phyloP scores from a whole-genome alignment of 768 basidiomycete species.

The Collybia sordida region DNA sequence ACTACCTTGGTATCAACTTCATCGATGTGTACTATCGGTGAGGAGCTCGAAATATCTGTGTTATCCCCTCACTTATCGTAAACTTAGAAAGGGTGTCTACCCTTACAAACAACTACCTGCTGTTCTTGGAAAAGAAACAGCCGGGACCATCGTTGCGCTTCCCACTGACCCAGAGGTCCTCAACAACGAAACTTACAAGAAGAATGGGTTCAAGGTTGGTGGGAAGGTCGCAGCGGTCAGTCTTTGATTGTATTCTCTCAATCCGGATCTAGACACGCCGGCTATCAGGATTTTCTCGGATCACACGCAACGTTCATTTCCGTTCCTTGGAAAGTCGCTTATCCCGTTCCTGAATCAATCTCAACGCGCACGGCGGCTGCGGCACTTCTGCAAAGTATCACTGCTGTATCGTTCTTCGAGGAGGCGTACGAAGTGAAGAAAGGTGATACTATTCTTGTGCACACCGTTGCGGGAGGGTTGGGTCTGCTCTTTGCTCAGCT shows the following conservation, averaged over 20 bases:
- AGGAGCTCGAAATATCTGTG: conserved; percentile 1
- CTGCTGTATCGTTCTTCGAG: conserved; percentile 72
- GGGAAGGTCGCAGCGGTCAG: conserved; percentile 70
- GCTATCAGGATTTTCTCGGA: conserved; percentile 41
- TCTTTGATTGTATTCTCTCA: neutral
- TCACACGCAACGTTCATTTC: conserved; percentile 74
- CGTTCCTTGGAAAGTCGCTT: conserved; percentile 59
- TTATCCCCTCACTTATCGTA: neutral
- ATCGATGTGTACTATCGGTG: conserved; percentile 83
- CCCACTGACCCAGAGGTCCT: conserved; percentile 67
- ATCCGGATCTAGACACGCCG: neutral
- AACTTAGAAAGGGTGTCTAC: conserved; percentile 63
- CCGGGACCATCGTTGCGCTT: conserved; percentile 73
- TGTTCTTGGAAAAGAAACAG: conserved; percentile 73
- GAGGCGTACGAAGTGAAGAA: conserved; percentile 85
- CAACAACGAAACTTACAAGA: conserved; percentile 60
- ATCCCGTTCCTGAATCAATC: conserved; percentile 63
- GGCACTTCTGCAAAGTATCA: conserved; percentile 71
- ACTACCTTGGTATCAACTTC: conserved; percentile 84
- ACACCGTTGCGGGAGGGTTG: conserved; percentile 91
- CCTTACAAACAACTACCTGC: conserved; percentile 56
- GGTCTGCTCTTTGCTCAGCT: conserved; percentile 71
- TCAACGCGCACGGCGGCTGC: conserved; percentile 67
- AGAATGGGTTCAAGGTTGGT: conserved; percentile 66
- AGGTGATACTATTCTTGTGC: conserved; percentile 79